Conservation (phyloP, 169 alveolate genomes). For the Haemoproteus tartakovskyi region DNA sequence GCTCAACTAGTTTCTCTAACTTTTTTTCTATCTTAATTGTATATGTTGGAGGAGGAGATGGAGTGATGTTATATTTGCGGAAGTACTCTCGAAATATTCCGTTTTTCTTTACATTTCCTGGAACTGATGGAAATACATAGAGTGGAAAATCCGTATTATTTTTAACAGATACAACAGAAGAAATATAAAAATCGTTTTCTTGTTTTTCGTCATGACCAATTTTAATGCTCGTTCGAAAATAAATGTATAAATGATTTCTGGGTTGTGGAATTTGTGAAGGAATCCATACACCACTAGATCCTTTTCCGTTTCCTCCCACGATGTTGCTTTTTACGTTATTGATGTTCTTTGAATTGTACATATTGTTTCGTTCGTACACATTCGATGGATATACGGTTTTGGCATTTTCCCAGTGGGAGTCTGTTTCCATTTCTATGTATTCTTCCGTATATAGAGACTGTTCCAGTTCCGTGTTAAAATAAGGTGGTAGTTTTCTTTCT, state of each 20-base stretch:
- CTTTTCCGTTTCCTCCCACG: too few species aligned
- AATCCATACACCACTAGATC: slow-evolving; percentile 22
- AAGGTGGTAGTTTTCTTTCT: slow-evolving; percentile 54
- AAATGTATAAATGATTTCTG: slow-evolving; percentile 35
- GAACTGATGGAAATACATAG: slow-evolving; percentile 44
- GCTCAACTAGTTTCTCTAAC: slow-evolving; percentile 31
- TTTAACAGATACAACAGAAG: slow-evolving; percentile 57
- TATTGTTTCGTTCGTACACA: too few species aligned
- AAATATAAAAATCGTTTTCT: slow-evolving; percentile 48
- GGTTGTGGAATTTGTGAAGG: slow-evolving; percentile 56
- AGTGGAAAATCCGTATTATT: slow-evolving; percentile 58
- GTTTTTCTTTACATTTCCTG: slow-evolving; percentile 34
- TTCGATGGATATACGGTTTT: slow-evolving; percentile 44
- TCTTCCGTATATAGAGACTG: slow-evolving; percentile 45
- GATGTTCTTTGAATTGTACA: too few species aligned
- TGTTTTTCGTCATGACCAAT: slow-evolving; percentile 63
- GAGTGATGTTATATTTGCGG: slow-evolving; percentile 37
- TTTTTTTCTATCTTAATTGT: slow-evolving; percentile 53
- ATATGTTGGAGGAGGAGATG: slow-evolving; percentile 64
- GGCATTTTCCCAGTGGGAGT: neutral
- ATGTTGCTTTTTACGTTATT: too few species aligned
- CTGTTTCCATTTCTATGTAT: slow-evolving; percentile 26
- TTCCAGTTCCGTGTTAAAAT: slow-evolving; percentile 43
- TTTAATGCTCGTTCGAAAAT: slow-evolving; percentile 45
- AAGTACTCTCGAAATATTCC: slow-evolving; percentile 54